These are phyloP conservation scores for Alternaria incomplexa DNA, from an alignment of 2,329 filamentous ascomycete species.

Conservation along the genomic window DNA sequence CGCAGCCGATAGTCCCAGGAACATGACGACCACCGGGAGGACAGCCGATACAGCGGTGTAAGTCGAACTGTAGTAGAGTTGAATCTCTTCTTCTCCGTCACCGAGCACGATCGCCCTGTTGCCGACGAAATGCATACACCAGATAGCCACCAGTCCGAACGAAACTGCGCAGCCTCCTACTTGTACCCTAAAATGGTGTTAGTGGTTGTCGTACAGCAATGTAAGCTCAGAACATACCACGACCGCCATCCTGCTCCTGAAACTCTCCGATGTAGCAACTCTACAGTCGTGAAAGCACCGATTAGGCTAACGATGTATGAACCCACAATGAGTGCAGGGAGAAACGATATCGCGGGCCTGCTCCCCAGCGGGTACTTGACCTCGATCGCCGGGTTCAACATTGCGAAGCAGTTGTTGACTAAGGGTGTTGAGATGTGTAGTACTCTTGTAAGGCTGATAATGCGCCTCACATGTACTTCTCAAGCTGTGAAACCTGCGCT, in stretches of 20 bases:
- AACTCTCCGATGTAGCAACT: constrained; percentile 79
- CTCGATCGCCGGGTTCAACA: constrained; percentile 20
- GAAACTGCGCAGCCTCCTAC: constrained; percentile 50
- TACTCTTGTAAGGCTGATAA: neutral
- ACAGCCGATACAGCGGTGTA: constrained; percentile 81
- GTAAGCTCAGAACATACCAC: constrained; percentile 36
- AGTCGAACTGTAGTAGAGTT: constrained; percentile 74
- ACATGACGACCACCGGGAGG: constrained; percentile 76
- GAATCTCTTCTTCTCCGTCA: constrained; percentile 63
- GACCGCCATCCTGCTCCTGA: constrained; percentile 55
- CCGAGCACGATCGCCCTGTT: constrained; percentile 78
- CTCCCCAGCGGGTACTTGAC: constrained; percentile 42
- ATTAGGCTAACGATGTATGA: constrained; percentile 74
- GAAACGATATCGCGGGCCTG: constrained; percentile 50
- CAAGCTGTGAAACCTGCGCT: neutral
- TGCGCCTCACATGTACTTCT: neutral
- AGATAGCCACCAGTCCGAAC: constrained; percentile 58
- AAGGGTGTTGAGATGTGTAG: neutral
- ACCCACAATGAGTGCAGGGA: constrained; percentile 52
- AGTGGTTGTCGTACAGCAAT: constrained; percentile 16
- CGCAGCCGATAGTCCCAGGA: constrained; percentile 73
- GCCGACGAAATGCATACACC: constrained; percentile 77
- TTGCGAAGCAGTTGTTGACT: neutral
- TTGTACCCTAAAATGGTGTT: constrained; percentile 46
- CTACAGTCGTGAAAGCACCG: constrained; percentile 79